Conservation (phyloP, 768 basidiomycete species). For the Termitomyces sp. region DNA sequence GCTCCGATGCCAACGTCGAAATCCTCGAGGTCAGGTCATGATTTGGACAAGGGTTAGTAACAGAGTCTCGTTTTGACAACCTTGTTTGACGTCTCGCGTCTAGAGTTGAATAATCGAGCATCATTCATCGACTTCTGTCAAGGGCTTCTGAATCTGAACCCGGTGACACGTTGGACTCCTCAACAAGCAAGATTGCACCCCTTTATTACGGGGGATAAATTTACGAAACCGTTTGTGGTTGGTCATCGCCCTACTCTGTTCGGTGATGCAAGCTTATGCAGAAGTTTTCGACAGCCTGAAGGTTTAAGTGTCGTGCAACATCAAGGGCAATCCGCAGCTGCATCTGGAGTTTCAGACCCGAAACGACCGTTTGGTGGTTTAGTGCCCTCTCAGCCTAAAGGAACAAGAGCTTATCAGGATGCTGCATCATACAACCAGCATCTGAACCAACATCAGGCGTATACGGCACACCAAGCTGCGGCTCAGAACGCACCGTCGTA, state of each 20-base stretch:
- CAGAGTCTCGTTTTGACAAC: conserved; percentile 1
- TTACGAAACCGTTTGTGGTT: conserved; percentile 79
- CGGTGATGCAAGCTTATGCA: background rate
- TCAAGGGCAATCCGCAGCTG: conserved; percentile 19
- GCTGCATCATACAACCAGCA: conserved; percentile 94
- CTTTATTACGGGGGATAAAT: conserved; percentile 98
- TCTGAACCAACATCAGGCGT: conserved; percentile 88
- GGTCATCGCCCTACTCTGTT: conserved; percentile 22
- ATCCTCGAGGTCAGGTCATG: conserved; percentile 66
- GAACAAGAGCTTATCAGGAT: conserved; percentile 82
- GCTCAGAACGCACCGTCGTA: conserved; percentile 67
- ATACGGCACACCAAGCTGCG: conserved; percentile 79
- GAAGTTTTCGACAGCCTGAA: conserved; percentile 39
- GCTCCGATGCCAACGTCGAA: conserved; percentile 91
- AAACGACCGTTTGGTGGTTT: conserved; percentile 93
- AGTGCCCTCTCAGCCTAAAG: conserved; percentile 83
- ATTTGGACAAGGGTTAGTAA: conserved; percentile 81
- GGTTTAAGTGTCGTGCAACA: conserved; percentile 30
- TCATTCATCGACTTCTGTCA: conserved; percentile 98
- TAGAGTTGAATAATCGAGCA: conserved; percentile 90
- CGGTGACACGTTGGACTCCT: conserved; percentile 94
- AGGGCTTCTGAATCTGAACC: conserved; percentile 90
- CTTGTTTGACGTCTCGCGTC: background rate
- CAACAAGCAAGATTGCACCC: conserved; percentile 95
- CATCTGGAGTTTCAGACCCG: conserved; percentile 43